A percentile compares a stretch with the other conserved stretches of the same genome.
Conservation (phyloP, 2,329 filamentous ascomycete genomes). For the Cordyceps sp. region DNA sequence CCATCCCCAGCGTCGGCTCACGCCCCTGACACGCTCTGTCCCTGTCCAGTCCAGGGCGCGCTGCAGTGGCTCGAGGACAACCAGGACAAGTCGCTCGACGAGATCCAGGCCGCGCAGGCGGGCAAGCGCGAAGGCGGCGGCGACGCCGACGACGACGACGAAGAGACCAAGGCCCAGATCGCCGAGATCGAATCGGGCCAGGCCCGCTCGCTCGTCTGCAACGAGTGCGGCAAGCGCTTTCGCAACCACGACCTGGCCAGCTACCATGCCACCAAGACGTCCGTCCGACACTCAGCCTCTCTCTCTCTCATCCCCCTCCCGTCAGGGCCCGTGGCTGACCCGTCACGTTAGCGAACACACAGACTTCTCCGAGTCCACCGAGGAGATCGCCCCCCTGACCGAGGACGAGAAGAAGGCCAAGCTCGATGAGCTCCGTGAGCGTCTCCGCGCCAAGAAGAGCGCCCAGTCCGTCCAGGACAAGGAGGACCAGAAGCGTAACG, state of each 20-base stretch:
- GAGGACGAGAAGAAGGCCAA: slow-evolving; percentile 80
- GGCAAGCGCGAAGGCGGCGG: too few relatives aligned
- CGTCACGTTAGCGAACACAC: slow-evolving; percentile 49
- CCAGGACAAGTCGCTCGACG: slow-evolving; percentile 71
- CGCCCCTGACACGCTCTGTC: slow-evolving; percentile 1
- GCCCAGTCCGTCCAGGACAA: slow-evolving; percentile 56
- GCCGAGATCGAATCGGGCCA: slow-evolving; percentile 54
- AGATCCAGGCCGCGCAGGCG: slow-evolving; percentile 57
- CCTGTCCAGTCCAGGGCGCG: slow-evolving; percentile 56
- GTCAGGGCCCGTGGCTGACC: slow-evolving; percentile 5
- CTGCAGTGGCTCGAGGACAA: slow-evolving; percentile 92
- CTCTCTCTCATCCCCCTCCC: too few relatives aligned
- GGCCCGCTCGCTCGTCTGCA: slow-evolving; percentile 70
- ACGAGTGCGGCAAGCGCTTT: slow-evolving; percentile 89
- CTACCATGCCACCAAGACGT: slow-evolving; percentile 82
- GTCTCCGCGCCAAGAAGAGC: slow-evolving; percentile 56
- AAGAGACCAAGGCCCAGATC: slow-evolving; percentile 35
- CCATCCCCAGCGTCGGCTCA: neutral
- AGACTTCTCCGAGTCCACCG: slow-evolving; percentile 84
- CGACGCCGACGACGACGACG: slow-evolving; percentile 29
- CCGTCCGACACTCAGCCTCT: slow-evolving; percentile 13
- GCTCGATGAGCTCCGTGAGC: slow-evolving; percentile 57
- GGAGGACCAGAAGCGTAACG: slow-evolving; percentile 69
- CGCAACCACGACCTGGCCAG: slow-evolving; percentile 65
- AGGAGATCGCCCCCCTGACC: slow-evolving; percentile 79